Evolutionary conservation across 768 basidiomycete species (phyloP).

Genomic region (Boletus coccyginus): DNA sequence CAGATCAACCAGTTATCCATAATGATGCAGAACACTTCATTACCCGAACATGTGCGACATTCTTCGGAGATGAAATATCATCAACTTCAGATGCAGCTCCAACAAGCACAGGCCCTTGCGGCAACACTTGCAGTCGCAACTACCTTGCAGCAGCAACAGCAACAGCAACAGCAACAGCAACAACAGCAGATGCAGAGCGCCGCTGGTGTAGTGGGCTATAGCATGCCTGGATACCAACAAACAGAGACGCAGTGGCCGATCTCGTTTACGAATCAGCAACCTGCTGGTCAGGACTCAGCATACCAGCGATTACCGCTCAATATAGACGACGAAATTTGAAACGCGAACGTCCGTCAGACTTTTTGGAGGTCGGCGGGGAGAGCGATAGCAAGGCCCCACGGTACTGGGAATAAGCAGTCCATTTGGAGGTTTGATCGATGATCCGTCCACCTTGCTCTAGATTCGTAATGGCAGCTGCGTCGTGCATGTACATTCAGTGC

Average conservation of each 20-base stretch:
- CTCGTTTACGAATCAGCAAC: slow-evolving; percentile 62
- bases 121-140: slow-evolving; percentile 60
- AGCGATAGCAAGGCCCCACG: slow-evolving; percentile 62
- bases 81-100: slow-evolving; percentile 73
- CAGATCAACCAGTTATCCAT: slow-evolving; percentile 78
- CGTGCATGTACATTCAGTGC: no score
- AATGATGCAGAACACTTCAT: slow-evolving; percentile 75
- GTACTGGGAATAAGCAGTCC: slow-evolving; percentile 65
- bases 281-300: slow-evolving; percentile 72
- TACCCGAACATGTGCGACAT: slow-evolving; percentile 71
- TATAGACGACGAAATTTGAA: slow-evolving; percentile 72
- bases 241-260: slow-evolving; percentile 39
- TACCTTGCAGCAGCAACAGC: no score
- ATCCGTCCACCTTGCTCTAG: no score
- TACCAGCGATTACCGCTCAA: slow-evolving; percentile 84
- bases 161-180: slow-evolving; percentile 41
- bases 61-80: slow-evolving; percentile 83
- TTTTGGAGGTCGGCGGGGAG: slow-evolving; percentile 69
- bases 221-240: slow-evolving; percentile 45
- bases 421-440: background rate
- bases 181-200: slow-evolving; percentile 38
- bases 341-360: slow-evolving; percentile 81
- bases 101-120: slow-evolving; percentile 73
- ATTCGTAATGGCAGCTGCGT: no score
- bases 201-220: slow-evolving; percentile 36